Evolutionary conservation across 1,284 basidiomycete species (phyloP).

Genomic region (Boletus mariae): DNA sequence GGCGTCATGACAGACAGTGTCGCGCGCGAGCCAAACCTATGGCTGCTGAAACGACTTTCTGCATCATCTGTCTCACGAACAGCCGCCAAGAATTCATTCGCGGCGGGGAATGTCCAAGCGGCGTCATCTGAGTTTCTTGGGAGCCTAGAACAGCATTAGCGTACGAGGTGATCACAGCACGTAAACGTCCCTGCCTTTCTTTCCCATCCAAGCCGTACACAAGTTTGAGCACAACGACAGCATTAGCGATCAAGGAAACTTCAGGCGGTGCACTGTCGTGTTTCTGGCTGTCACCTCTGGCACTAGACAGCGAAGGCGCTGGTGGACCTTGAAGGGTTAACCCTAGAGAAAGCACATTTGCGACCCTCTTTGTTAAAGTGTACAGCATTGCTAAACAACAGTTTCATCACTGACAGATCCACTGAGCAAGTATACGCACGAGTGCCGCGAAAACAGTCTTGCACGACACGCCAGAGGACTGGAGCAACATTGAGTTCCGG

Average conservation of each 20-base stretch:
- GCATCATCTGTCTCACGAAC: constrained; percentile 41
- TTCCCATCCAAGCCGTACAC: constrained; percentile 80
- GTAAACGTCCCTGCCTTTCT: constrained; percentile 41
- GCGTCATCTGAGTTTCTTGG: constrained; percentile 52
- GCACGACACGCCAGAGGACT: constrained; percentile 75
- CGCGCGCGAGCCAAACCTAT: constrained; percentile 36
- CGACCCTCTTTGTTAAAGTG: constrained; percentile 55
- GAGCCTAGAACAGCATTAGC: constrained; percentile 36
- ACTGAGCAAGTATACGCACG: constrained; percentile 51
- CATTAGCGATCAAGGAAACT: constrained; percentile 60
- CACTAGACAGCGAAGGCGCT: constrained; percentile 39
- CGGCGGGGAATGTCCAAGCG: constrained; percentile 58
- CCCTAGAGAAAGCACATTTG: constrained; percentile 54
- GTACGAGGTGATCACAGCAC: constrained; percentile 2
- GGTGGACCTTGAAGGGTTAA: constrained; percentile 58
- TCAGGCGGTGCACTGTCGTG: constrained; percentile 74
- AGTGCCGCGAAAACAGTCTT: constrained; percentile 63
- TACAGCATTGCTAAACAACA: constrained; percentile 56
- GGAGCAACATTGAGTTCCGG: constrained; percentile 80
- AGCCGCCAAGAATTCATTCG: constrained; percentile 49
- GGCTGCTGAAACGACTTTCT: constrained; percentile 29
- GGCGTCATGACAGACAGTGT: constrained; percentile 30
- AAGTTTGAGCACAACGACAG: constrained; percentile 76
- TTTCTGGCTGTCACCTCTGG: constrained; percentile 42
- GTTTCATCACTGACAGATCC: constrained; percentile 5